Base-by-base conservation (phyloP, 306 rosid genomes). In the Cicer arietinum region DNA sequence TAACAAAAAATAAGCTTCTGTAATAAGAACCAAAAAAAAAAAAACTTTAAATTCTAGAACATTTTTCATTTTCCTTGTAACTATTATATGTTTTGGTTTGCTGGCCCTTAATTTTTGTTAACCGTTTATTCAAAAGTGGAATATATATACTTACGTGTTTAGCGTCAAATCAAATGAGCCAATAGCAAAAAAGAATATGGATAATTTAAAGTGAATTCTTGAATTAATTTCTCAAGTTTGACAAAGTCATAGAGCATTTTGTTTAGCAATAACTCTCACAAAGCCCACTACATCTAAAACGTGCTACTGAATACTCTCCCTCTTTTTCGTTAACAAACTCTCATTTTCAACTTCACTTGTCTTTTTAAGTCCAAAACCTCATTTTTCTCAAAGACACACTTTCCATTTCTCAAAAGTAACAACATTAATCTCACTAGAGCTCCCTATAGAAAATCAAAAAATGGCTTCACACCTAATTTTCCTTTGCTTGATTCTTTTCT, bases 291-390 rank as follows among this genome's bases (percentile, higher is more conserved):
- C 79, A 80, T 85, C 86, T 85, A 68, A 77, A 75, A 80, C 71
- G 82, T 48, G 83, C 87, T 76, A 89, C 89, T 66, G 13, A 82
- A 77, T 77, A 46, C 82, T 78, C 90, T 69, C 83, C 75, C 52
- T 53, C 37, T 54, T 62, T 58, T 65, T 71, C 64, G 68, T 73
- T 81, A 89, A 87, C 88, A 76, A 76, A 73, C 80, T 12, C 51
- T 77, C 60, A 8, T 30, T 46, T 71, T 70, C 54, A 46, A 63
- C 56, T 37, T 44, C 5, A 0, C 7, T 13, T 56, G 63, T 68
- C 89, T 77, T 74, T 67, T 71, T 80, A 81, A 88, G 67, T 80
- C 77, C 64, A 77, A 69, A 61, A 5, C 3, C 67, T 42, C 66
- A 6, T 18, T 30, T 30, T n/a, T 54, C 83, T 51, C 58, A 39